Conservation (phyloP, 31 red algal species). For the Endocladia muricata region DNA sequence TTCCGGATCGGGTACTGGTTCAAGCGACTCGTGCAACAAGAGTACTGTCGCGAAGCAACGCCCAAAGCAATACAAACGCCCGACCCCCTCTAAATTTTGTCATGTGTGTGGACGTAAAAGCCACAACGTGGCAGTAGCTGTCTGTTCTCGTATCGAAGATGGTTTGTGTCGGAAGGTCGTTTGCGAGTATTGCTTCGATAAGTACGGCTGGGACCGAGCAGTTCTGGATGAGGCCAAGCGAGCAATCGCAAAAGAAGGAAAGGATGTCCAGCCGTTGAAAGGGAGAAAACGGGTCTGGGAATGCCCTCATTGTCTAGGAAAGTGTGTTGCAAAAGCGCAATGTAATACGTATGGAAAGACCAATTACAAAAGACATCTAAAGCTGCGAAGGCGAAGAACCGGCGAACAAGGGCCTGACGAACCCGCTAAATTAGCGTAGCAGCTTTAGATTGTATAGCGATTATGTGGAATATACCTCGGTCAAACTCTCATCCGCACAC, state of each 20-base stretch:
- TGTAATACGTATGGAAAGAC: slow-evolving; percentile 55
- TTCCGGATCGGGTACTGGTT: not conserved
- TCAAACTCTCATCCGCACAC: too few relatives aligned
- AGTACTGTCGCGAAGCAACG: slow-evolving; percentile 47
- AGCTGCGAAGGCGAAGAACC: slow-evolving; percentile 29
- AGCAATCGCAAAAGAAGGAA: not conserved
- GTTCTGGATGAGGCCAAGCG: slow-evolving; percentile 31
- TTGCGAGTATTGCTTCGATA: slow-evolving; percentile 61
- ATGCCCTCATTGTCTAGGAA: slow-evolving; percentile 50
- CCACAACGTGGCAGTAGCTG: slow-evolving; percentile 38
- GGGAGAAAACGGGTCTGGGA: slow-evolving; percentile 26
- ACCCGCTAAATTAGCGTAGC: too few relatives aligned
- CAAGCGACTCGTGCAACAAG: not conserved
- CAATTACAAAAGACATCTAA: slow-evolving; percentile 59
- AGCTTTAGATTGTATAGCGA: too few relatives aligned
- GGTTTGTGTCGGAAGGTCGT: slow-evolving; percentile 66
- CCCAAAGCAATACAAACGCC: slow-evolving; percentile 56
- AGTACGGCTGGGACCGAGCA: slow-evolving; percentile 39
- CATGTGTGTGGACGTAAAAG: slow-evolving; percentile 60
- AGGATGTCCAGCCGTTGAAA: not conserved
- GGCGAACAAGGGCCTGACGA: too few relatives aligned
- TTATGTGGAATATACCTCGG: too few relatives aligned
- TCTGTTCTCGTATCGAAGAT: slow-evolving; percentile 30
- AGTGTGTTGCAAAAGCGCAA: slow-evolving; percentile 45
- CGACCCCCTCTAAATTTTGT: slow-evolving; percentile 45